phyloP scores from a whole-genome alignment of 306 rosid genomes.

The Sophora flavescens region DNA sequence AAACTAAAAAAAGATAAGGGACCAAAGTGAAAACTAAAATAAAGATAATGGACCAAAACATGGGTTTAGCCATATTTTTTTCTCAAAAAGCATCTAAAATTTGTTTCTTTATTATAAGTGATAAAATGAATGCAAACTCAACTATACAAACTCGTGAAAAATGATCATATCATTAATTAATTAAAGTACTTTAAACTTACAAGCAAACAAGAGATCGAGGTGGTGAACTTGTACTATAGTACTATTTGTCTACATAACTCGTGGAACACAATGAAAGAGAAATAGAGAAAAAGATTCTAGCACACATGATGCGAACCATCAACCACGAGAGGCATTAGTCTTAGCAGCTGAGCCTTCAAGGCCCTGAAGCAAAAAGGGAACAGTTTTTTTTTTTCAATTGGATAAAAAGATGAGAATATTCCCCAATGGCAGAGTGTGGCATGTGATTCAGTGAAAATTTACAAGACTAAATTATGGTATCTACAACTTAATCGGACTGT shows the following conservation, averaged over 20 bases:
- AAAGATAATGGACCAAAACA: too few species aligned
- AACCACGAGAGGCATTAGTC: slow-evolving; percentile 8
- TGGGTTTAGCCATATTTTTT: too few species aligned
- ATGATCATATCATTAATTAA: background rate
- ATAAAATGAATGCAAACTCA: too few species aligned
- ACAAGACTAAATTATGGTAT: slow-evolving; percentile 34
- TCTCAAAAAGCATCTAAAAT: too few species aligned
- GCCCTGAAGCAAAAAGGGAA: slow-evolving; percentile 4
- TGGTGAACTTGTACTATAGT: slow-evolving; percentile 20
- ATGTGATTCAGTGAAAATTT: slow-evolving; percentile 22
- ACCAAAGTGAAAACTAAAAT: too few species aligned
- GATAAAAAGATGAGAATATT: slow-evolving; percentile 43
- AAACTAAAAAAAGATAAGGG: too few species aligned
- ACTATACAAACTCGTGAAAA: background rate
- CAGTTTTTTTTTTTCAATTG: background rate
- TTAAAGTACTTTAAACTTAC: background rate
- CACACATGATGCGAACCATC: background rate
- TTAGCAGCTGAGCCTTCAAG: background rate
- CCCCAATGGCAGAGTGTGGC: background rate
- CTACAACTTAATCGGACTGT: background rate
- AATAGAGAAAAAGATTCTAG: slow-evolving; percentile 4
- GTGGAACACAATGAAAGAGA: slow-evolving; percentile 4
- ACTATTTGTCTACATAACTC: background rate
- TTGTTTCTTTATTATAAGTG: background rate
- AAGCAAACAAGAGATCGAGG: background rate